Conservation (phyloP, 2,329 filamentous ascomycete genomes). For the Didymella pinodella region DNA sequence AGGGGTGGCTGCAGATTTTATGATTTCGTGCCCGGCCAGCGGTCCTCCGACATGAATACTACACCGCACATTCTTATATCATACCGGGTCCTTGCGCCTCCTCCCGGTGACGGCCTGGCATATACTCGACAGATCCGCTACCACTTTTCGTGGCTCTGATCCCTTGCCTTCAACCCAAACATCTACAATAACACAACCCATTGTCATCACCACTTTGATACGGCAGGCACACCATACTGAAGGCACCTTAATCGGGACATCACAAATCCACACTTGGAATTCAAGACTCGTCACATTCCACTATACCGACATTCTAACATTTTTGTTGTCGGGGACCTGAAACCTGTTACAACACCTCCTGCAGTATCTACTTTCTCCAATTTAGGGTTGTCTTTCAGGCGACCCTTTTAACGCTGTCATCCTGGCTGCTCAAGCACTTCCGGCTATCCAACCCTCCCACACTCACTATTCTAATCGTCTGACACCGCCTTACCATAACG, state of each 20-base stretch:
- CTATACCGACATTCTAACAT: neutral
- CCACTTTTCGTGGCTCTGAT: constrained; percentile 13
- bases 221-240: constrained; percentile 7
- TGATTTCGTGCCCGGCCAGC: constrained; percentile 42
- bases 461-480: constrained; percentile 45
- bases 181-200: neutral
- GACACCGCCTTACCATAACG: constrained; percentile 45
- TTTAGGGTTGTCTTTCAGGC: constrained; percentile 21
- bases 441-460: constrained; percentile 45
- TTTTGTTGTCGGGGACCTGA: constrained; percentile 1
- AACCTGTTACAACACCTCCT: constrained; percentile 2
- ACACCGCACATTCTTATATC: constrained; percentile 48
- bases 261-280: constrained; percentile 8
- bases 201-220: neutral
- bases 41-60: constrained; percentile 31
- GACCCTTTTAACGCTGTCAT: constrained; percentile 32
- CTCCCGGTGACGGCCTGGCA: constrained; percentile 31
- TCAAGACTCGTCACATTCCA: constrained; percentile 11
- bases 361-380: neutral
- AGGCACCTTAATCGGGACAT: constrained; percentile 4
- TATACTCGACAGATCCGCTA: constrained; percentile 24
- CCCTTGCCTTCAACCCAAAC: constrained; percentile 25
- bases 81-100: constrained; percentile 37
- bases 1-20: constrained; percentile 32
- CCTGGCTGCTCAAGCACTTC: constrained; percentile 51